Evolutionary conservation across 345 rosid genomes (phyloP).

Genomic region (Mercurialis annua): DNA sequence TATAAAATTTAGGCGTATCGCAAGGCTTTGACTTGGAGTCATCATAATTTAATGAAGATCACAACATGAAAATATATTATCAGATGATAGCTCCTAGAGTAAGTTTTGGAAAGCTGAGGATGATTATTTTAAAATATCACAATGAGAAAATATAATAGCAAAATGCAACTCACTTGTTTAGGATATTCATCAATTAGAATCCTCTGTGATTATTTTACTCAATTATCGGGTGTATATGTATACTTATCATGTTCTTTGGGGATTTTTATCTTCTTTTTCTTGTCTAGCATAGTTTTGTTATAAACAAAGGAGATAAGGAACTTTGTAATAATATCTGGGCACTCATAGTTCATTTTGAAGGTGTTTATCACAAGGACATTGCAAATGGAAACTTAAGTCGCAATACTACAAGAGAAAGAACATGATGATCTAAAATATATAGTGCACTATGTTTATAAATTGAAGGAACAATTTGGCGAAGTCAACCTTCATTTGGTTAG

Average conservation of each 20-base stretch:
- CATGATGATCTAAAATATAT: background rate
- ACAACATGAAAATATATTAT: too few relatives aligned
- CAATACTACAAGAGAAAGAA: background rate
- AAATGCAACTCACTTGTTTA: background rate
- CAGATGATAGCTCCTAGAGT: background rate
- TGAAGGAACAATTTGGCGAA: background rate
- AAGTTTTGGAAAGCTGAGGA: background rate
- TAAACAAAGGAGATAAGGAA: background rate
- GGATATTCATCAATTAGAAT: constrained; percentile 1
- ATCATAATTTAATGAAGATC: background rate
- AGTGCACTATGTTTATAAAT: background rate
- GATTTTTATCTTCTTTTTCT: background rate
- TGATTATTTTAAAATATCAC: background rate
- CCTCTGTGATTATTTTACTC: background rate
- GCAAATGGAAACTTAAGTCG: background rate
- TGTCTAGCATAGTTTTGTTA: background rate
- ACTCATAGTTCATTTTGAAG: too few relatives aligned
- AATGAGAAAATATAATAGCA: background rate
- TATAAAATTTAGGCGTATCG: background rate
- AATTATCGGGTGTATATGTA: background rate
- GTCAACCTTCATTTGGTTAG: too few relatives aligned
- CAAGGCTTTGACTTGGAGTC: background rate
- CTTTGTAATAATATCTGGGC: too few relatives aligned
- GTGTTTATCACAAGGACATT: background rate
- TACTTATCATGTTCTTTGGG: background rate